phyloP scores from a whole-genome alignment of 371 early-diverging fungal species.

The Fennellomyces sp. region DNA sequence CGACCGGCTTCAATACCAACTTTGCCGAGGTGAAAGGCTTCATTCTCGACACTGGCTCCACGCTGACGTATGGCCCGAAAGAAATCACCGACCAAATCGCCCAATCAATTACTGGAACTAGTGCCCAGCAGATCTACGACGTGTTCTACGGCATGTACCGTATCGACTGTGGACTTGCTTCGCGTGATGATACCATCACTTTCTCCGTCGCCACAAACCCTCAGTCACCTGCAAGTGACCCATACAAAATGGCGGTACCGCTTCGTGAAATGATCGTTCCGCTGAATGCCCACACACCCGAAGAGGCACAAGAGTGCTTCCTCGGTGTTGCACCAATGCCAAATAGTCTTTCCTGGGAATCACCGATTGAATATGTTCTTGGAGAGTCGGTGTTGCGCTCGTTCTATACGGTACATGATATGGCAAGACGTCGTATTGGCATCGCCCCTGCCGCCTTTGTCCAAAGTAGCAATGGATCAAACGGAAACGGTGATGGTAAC shows the following conservation, averaged over 20 bases:
- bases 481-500: background rate
- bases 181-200: background rate
- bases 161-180: conserved; percentile 22
- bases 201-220: conserved; percentile 1
- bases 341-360: conserved; percentile 26
- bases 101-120: conserved; percentile 12
- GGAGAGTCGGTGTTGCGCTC: conserved; percentile 48
- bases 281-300: conserved; percentile 24
- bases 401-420: conserved; percentile 46
- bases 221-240: conserved; percentile 11
- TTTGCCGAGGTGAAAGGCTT: conserved; percentile 21
- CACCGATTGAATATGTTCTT: conserved; percentile 25
- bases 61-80: conserved; percentile 38
- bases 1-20: conserved; percentile 1
- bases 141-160: conserved; percentile 8
- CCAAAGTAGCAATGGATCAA: background rate
- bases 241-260: conserved; percentile 26
- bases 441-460: conserved; percentile 31
- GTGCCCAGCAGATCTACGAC: background rate
- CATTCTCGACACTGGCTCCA: conserved; percentile 52
- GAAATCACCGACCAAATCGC: conserved; percentile 22
- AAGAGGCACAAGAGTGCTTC: conserved; percentile 26
- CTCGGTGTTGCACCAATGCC: conserved; percentile 44
- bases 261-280: conserved; percentile 46
- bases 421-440: conserved; percentile 41